Percentiles rank a stretch among this genome's conserved stretches.
These are phyloP conservation scores for Ustilago hordei DNA, from an alignment of 1,284 basidiomycete species.

Conservation along the genomic window DNA sequence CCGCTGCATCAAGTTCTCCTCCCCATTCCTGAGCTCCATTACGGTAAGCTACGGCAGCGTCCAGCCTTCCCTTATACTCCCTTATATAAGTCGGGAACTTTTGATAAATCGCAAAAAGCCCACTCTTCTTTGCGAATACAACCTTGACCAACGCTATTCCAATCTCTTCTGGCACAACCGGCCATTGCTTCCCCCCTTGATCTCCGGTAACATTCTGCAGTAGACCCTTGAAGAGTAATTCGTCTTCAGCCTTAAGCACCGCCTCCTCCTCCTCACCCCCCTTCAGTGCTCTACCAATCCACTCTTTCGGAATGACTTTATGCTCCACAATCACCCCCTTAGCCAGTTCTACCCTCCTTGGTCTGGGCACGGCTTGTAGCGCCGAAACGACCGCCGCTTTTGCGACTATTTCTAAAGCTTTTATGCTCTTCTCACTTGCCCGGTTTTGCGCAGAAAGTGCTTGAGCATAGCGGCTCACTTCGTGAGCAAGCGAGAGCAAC, in stretches of 20 bases:
- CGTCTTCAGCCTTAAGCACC: slow-evolving; percentile 15
- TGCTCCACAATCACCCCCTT: slow-evolving; percentile 7
- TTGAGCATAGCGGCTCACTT: slow-evolving; percentile 16
- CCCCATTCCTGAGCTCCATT: not conserved
- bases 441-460: not conserved
- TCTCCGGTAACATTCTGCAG: not conserved
- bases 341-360: slow-evolving; percentile 21
- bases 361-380: slow-evolving; percentile 23
- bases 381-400: slow-evolving; percentile 31
- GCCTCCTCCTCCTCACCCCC: not conserved
- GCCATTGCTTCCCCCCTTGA: not conserved
- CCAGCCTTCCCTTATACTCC: slow-evolving; percentile 18
- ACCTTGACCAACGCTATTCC: slow-evolving; percentile 37
- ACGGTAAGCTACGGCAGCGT: not conserved
- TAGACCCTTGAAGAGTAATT: slow-evolving; percentile 29
- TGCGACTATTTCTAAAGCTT: slow-evolving; percentile 15
- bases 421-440: not conserved
- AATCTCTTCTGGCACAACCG: slow-evolving; percentile 32
- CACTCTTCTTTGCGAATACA: slow-evolving; percentile 44
- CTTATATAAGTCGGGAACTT: slow-evolving; percentile 38
- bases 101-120: slow-evolving; percentile 15
- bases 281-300: slow-evolving; percentile 10
- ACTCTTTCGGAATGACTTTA: slow-evolving; percentile 6
- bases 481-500: slow-evolving; percentile 28
- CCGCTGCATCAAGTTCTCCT: slow-evolving; percentile 19